Conservation (phyloP, 768 basidiomycete species). For the Obba rivulosa region DNA sequence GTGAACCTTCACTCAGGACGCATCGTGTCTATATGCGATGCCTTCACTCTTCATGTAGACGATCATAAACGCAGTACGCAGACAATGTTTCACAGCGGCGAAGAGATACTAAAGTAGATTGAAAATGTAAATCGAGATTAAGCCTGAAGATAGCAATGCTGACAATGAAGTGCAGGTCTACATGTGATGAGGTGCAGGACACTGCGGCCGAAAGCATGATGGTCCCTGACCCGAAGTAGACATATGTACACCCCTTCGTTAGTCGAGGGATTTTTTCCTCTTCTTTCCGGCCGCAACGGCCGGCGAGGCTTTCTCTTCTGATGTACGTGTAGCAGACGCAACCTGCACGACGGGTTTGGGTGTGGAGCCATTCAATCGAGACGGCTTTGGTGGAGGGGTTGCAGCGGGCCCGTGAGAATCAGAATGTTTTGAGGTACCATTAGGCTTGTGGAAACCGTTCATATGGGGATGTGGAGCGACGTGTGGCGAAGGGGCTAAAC, state of each 20-base stretch:
- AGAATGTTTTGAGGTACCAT: conserved; percentile 1
- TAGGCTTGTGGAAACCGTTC: conserved; percentile 17
- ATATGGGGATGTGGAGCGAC: not conserved
- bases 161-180: not conserved
- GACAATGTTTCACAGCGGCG: too few relatives aligned
- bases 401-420: conserved; percentile 7
- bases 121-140: too few relatives aligned
- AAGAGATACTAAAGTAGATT: too few relatives aligned
- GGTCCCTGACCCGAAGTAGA: not conserved
- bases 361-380: conserved; percentile 1
- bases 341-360: not conserved
- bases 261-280: conserved; percentile 45
- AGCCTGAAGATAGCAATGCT: not conserved
- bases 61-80: too few relatives aligned
- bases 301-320: conserved; percentile 14
- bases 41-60: too few relatives aligned
- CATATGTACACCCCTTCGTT: conserved; percentile 2
- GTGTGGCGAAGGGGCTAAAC: not conserved
- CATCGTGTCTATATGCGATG: too few relatives aligned
- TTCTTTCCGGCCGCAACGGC: conserved; percentile 41
- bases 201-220: too few relatives aligned
- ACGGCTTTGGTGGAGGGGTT: conserved; percentile 7
- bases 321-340: not conserved
- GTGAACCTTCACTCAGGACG: too few relatives aligned
- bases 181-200: too few relatives aligned